These are phyloP conservation scores for Phytophthora niederhauseri DNA, from an alignment of 352 stramenopile genomes.

Conservation along the genomic window DNA sequence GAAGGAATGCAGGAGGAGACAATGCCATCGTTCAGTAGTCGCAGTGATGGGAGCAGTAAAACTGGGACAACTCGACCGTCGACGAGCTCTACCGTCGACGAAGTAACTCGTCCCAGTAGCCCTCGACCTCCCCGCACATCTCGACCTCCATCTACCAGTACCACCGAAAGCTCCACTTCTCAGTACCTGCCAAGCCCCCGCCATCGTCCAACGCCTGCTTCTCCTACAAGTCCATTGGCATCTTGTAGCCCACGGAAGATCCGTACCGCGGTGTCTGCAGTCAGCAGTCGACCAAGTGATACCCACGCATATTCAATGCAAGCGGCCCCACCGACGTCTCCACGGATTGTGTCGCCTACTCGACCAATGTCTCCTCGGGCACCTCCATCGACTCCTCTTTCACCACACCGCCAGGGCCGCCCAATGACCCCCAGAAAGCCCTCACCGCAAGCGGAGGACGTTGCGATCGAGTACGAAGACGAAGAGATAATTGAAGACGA, in stretches of 20 bases:
- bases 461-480: conserved; percentile 47
- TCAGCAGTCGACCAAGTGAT: conserved; percentile 6
- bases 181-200: conserved; percentile 21
- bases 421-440: conserved; percentile 14
- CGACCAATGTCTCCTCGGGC: conserved; percentile 27
- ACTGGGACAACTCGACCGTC: conserved; percentile 11
- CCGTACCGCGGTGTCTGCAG: conserved; percentile 4
- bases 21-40: conserved; percentile 8
- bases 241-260: conserved; percentile 40
- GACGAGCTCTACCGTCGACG: conserved; percentile 19
- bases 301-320: conserved; percentile 3
- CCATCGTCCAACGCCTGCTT: conserved; percentile 6
- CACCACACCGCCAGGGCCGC: conserved; percentile 18
- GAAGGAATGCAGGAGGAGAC: conserved; percentile 43
- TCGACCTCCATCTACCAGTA: conserved; percentile 13
- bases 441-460: conserved; percentile 17
- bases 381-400: background rate
- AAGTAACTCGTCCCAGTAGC: conserved; percentile 25
- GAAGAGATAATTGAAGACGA: conserved; percentile 43
- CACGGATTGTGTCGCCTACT: conserved; percentile 22
- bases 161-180: background rate
- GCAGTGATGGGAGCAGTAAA: conserved; percentile 10
- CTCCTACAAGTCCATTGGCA: conserved; percentile 9
- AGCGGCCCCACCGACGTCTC: conserved; percentile 24
- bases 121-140: conserved; percentile 26